Base-by-base conservation (phyloP, 306 rosid genomes). In the Cicer cuneatum region DNA sequence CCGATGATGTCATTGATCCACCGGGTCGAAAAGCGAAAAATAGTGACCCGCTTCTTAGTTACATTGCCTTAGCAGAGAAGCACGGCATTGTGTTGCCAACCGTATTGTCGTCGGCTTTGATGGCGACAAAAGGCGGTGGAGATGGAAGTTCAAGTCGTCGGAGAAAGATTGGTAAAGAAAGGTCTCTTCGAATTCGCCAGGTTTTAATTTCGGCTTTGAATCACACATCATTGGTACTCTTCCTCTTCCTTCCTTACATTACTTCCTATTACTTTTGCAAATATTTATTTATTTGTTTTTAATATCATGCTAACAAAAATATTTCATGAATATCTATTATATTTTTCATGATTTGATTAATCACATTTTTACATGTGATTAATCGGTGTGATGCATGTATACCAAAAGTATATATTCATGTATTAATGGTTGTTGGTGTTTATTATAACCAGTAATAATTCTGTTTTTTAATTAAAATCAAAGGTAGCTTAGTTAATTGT, bases 191-290 rank as follows among this genome's bases (percentile, higher is more conserved):
- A 35, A 7, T 80, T 70, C 72, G 83, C 9, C 71, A 42, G 7
- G 49, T 47, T 61, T 18, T 71, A 1, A 11, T 73, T 16, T 41
- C 58, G 43, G 71, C 77, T 11, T 68, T 80, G 16, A 73, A 53
- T 54, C 71, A 63, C 41, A 46, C 80, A 19, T 4, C 66, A 18
- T 80, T 81, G 87, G 87, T 81, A 65, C 7, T 10, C 5, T 40
- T 40, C 19, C 2, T 65, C 16, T 63, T 37, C 3, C 5, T 5
- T 10, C 4, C 5, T 13, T 43, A 8, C 10, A 12, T 48, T 38
- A 16, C 16, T 69, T 47, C 13, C 35, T 2, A 51, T 15, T 33
- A 46, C 13, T 9, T 69, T 48, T 48, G 59, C 16, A 51, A 14
- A 40, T 40, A 40, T 40, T 40, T 40, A 7, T 7, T 40, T 40